Evolutionary conservation across 2,329 filamentous ascomycete species (phyloP), one percentile per base, ranked within the genome.

Genomic region (Geoglossum cookeanum): DNA sequence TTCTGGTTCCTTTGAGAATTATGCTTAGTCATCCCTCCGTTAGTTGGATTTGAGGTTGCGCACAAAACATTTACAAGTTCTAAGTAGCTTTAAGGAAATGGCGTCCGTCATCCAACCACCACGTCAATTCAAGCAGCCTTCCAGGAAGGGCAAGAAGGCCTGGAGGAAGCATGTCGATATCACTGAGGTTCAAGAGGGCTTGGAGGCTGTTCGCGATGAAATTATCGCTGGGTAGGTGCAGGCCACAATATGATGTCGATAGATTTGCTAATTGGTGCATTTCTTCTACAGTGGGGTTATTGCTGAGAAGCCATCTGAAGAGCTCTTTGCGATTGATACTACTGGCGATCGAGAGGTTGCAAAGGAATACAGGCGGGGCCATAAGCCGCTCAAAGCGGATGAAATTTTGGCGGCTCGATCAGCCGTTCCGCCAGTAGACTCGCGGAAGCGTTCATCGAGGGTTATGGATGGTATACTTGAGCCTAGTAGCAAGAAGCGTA

Each of bases 161-260:
- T 98, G 92, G 92, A 80, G 92, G 67, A 98, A 97, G 71, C 95
- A 98, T 72, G 88, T 98, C 70, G 88, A 98, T 71, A 80, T 97
- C 60, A 84, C 87, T 32, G 84, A 94, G 61, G 80, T 98, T 30
- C 79, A 91, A 65, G 74, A 84, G 57, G 92, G 92, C 60, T 79
- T 98, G 37, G 84, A 89, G 61, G 78, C 85, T 65, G 74, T 94
- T 62, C 88, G 92, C 65, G 85, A 94, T 59, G 86, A 97, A 73
- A 84, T 96, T 60, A 92, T 94, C 63, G 79, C 84, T 75, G 92
- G 92, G 88, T 91, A 75, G 65, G 56, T 59, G 52, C 11, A 32
- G 15, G 7, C 1, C 15, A 30, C 17, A 29, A 29, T 29, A n/a
- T n/a, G 15, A 4, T 35, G 56, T 11, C 29, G 15, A 15, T 27